Evolutionary conservation across 495 filamentous ascomycete species (phyloP).

Genomic region (Antarctomyces pellizariae): DNA sequence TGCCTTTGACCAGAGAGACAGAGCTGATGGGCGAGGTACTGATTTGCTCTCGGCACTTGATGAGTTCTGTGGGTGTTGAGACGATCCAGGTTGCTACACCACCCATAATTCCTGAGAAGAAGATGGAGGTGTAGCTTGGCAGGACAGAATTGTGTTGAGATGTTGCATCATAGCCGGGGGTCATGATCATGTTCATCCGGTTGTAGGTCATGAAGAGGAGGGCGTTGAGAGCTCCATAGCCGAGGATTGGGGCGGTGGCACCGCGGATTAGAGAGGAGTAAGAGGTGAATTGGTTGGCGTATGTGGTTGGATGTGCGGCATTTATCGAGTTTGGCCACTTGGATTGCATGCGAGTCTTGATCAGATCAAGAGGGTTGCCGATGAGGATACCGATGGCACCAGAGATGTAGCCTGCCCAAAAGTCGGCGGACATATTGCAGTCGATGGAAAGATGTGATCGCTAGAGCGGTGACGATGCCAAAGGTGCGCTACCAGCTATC

Average conservation of each 20-base stretch:
- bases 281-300: slow-evolving; percentile 14
- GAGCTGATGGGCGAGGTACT: slow-evolving; percentile 17
- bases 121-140: slow-evolving; percentile 30
- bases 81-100: slow-evolving; percentile 64
- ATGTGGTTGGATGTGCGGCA: slow-evolving; percentile 3
- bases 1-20: slow-evolving; percentile 35
- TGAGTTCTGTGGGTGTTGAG: slow-evolving; percentile 62
- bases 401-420: slow-evolving; percentile 69
- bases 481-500: too few species aligned
- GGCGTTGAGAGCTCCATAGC: slow-evolving; percentile 76
- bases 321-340: slow-evolving; percentile 12
- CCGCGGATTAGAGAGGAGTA: slow-evolving; percentile 23
- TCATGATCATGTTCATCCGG: slow-evolving; percentile 36
- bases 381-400: slow-evolving; percentile 65
- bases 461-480: too few species aligned
- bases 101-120: slow-evolving; percentile 49
- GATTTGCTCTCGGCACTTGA: slow-evolving; percentile 68
- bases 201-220: slow-evolving; percentile 75
- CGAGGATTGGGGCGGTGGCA: slow-evolving; percentile 56
- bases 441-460: background rate
- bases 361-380: slow-evolving; percentile 67
- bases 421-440: slow-evolving; percentile 51
- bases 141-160: slow-evolving; percentile 4
- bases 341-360: slow-evolving; percentile 68
- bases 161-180: slow-evolving; percentile 15